Evolutionary conservation across 306 rosid species (phyloP).

Genomic region (Ormosia semicastrata): DNA sequence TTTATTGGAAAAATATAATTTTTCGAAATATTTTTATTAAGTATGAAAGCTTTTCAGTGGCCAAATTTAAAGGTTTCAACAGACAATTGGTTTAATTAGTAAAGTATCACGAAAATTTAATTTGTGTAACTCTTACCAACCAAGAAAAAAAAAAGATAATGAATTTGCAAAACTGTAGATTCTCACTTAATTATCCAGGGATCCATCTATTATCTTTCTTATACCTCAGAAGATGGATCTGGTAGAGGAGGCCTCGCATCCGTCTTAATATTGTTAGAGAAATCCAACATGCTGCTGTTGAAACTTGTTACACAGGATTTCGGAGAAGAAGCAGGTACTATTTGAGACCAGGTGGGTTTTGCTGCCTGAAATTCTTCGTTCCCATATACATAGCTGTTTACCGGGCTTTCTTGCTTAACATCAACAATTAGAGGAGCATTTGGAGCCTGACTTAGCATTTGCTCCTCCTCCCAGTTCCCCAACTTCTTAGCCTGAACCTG

Average conservation of each 20-base stretch:
- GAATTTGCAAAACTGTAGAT: not conserved
- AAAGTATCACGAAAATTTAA: not conserved
- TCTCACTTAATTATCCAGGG: not conserved
- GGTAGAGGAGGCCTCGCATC: conserved; percentile 45
- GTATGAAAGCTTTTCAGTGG: not conserved
- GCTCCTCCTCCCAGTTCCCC: conserved; percentile 68
- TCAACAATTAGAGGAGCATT: conserved; percentile 32
- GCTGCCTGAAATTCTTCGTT: conserved; percentile 30
- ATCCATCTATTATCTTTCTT: not conserved
- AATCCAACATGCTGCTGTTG: conserved; percentile 68
- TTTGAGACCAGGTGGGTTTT: conserved; percentile 44
- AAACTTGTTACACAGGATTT: conserved; percentile 62
- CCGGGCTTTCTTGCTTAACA: conserved; percentile 55
- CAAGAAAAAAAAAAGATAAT: not conserved
- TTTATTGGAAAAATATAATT: not conserved
- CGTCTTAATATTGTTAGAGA: conserved; percentile 44
- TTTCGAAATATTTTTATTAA: not conserved
- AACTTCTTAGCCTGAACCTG: conserved; percentile 49
- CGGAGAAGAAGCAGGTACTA: conserved; percentile 49
- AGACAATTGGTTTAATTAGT: not conserved
- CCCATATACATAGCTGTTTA: conserved; percentile 43
- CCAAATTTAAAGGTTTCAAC: not conserved
- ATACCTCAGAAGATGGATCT: conserved; percentile 70
- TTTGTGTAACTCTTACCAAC: not conserved
- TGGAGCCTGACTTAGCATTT: conserved; percentile 32